Base-by-base conservation (phyloP, 768 basidiomycete genomes). In the Amanita rimosa region DNA sequence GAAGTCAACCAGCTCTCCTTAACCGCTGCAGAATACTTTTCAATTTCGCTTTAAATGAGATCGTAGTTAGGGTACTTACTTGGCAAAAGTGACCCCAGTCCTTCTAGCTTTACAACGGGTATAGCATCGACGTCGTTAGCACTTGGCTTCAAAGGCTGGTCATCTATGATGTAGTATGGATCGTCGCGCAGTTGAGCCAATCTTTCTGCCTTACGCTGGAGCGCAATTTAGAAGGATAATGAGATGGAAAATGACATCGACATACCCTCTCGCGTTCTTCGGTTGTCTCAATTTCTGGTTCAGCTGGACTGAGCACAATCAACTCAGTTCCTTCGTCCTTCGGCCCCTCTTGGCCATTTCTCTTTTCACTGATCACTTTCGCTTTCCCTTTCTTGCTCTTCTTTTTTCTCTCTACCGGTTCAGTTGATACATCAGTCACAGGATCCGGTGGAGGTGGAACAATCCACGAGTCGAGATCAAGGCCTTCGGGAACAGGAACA, bases 161-260 rank as follows among this genome's bases (percentile, higher is more conserved):
- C 76, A 54, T 88, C 85, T 34, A 81, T 72, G 54, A 96, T 81
- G 63, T 96, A 94, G 66, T 92, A 96, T 3, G 94, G 93, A 60
- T 98, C 92, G 53, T 91, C 87, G 35, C 78, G 78, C 53, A 83
- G 70, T 51, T 83, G 78, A 44, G 83, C 91, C 42, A 81, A 66
- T 26, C 89, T 75, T 55, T 86, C 89, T 22, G 78, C 81, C 55
- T 80, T 83, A 39, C 78, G 74, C 92, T 96, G 55, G 31, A n/a
- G 16, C 13, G 44, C 14, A 49, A 44, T 8, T 50, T 35, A 48
- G 4, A 29, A 10, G 1, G 17, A 13, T 16, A 37, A n/a, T 29
- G 36, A 6, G 4, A 26, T 13, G 14, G 21, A 26, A 26, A 5
- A 19, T 50, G 34, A 22, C 36, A 26, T 31, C 13, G n/a, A 55